phyloP scores from a whole-genome alignment of 2,329 filamentous ascomycete species.

The Pseudogymnoascus sp. region DNA sequence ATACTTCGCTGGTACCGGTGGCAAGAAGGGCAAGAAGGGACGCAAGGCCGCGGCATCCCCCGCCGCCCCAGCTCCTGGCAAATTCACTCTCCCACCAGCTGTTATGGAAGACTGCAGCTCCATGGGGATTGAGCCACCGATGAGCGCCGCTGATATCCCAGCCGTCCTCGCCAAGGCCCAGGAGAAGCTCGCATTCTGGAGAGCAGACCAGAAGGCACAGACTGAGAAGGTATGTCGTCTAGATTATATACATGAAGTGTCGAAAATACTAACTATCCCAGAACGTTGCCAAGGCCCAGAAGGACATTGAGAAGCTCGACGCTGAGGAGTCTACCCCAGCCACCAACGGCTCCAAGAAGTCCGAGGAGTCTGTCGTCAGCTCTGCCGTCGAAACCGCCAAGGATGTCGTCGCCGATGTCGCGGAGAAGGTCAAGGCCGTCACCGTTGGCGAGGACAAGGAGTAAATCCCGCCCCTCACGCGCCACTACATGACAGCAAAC shows the following conservation, averaged over 20 bases:
- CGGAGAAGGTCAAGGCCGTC: constrained; percentile 51
- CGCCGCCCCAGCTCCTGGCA: constrained; percentile 40
- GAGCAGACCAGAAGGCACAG: constrained; percentile 78
- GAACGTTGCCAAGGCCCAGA: constrained; percentile 96
- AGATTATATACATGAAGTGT: constrained; percentile 3
- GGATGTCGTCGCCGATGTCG: constrained; percentile 48
- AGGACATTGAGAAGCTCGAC: constrained; percentile 86
- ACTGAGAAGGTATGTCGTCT: constrained; percentile 64
- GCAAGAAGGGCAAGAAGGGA: constrained; percentile 83
- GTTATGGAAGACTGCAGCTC: constrained; percentile 85
- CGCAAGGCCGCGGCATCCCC: constrained; percentile 54
- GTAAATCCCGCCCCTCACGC: constrained; percentile 13
- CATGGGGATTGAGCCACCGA: constrained; percentile 79
- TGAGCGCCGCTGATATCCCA: constrained; percentile 75
- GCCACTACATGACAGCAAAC: not conserved
- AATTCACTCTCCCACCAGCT: constrained; percentile 81
- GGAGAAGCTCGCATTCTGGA: constrained; percentile 86
- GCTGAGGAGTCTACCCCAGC: constrained; percentile 47
- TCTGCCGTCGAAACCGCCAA: constrained; percentile 29
- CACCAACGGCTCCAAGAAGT: constrained; percentile 19
- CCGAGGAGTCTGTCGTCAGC: constrained; percentile 6
- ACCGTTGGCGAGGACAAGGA: constrained; percentile 46
- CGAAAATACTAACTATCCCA: constrained; percentile 36
- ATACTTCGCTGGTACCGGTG: constrained; percentile 64
- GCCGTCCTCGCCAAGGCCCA: constrained; percentile 78